A percentile compares a stretch with the other conserved stretches of the same genome.
Conservation (phyloP, 805 yeast species). For the Sungouiella blattae region DNA sequence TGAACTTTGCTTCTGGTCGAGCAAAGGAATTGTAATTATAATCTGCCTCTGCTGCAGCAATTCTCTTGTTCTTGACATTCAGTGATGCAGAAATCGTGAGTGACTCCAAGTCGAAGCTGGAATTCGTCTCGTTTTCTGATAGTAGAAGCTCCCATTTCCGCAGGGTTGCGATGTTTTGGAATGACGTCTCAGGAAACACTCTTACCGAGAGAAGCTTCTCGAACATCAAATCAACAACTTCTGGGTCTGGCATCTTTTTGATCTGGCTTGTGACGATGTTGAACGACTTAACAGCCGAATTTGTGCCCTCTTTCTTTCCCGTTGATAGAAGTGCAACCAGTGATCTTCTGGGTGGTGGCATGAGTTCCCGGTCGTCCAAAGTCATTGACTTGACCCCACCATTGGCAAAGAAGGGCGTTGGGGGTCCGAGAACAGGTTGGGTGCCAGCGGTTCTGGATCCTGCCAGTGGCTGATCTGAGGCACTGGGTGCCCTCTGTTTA, state of each 20-base stretch:
- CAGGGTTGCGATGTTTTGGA: conserved; percentile 30
- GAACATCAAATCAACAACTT: conserved; percentile 37
- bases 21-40: neutral
- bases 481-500: no score
- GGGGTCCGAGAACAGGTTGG: neutral
- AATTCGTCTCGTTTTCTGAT: conserved; percentile 38
- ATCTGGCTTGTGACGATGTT: conserved; percentile 29
- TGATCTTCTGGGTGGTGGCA: neutral
- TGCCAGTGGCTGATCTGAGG: no score
- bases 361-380: neutral
- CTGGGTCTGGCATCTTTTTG: conserved; percentile 32
- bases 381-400: neutral
- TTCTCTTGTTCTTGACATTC: no score
- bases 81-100: conserved; percentile 15
- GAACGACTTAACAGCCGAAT: conserved; percentile 11
- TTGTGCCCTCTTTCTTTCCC: conserved; percentile 4
- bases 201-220: conserved; percentile 35
- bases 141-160: conserved; percentile 44
- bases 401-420: neutral
- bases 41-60: neutral
- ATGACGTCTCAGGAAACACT: conserved; percentile 33
- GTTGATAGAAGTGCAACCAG: neutral
- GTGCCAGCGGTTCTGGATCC: neutral
- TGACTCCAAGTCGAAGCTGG: conserved; percentile 31
- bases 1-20: no score